Evolutionary conservation across 345 rosid genomes (phyloP), one percentile per base, ranked within the genome.

Genomic region (Brassica cretica): DNA sequence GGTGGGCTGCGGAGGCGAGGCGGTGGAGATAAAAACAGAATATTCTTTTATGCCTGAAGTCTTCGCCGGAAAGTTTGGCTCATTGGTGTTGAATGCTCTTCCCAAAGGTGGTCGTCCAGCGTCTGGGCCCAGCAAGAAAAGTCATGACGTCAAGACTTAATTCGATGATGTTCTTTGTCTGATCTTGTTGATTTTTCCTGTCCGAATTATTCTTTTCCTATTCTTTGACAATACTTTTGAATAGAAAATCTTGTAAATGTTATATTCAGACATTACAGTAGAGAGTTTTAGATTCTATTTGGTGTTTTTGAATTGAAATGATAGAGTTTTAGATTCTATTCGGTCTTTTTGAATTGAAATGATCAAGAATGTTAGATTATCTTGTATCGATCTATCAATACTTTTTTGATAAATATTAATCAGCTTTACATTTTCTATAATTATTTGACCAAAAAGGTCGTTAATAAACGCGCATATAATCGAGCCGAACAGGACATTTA

Each of bases 61-160:
- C 2, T 44, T 71, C 0, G 7, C 76, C 66, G 84, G 85, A 2
- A 87, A 75, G 18, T 89, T 87, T 14, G 86, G 85, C 0, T 80
- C 86, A 1, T 49, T 86, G 87, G 58, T 86, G 74, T 82, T 91
- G 68, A 85, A 76, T 53, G 67, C 84, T 82, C 90, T 91, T 32
- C 97, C 94, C 0, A 91, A 73, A 82, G 93, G 94, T 14, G 11
- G 60, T 2, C 46, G 39, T 33, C 79, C 89, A 0, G 72, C 78
- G 5, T 88, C 94, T 33, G 94, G 82, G 0, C 93, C 97, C 19
- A 85, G 95, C 85, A 75, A 70, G 82, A 79, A 87, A 77, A 81
- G 71, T 81, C 74, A 92, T 63, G 75, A 72, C 14, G 14, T 80
- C 46, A 79, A 86, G 14, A 79, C 84, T 51, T 51, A 51, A 51